Percentiles rank a stretch among this genome's conserved stretches.
Conservation (phyloP, 441 rosid genomes). For the Erysimum cheiri region DNA sequence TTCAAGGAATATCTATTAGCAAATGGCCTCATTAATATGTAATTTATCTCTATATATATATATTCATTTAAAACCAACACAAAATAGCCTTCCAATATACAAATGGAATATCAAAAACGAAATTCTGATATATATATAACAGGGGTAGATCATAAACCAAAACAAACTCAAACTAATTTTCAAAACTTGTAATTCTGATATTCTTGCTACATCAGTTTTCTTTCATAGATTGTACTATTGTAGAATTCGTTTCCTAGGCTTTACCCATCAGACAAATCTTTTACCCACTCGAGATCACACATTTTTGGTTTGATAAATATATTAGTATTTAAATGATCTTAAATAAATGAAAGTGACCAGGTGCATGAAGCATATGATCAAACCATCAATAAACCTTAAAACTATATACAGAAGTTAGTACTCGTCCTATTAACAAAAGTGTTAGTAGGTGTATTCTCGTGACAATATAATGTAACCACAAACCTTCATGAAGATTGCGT, state of each 20-base stretch:
- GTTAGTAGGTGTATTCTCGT: conserved; percentile 15
- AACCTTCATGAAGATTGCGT: conserved; percentile 72
- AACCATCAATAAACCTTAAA: neutral
- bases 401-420: neutral
- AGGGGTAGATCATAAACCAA: too few relatives aligned
- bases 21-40: neutral
- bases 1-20: neutral
- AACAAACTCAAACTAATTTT: too few relatives aligned
- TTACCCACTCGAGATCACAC: neutral
- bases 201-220: too few relatives aligned
- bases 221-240: too few relatives aligned
- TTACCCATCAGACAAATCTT: too few relatives aligned
- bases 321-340: neutral
- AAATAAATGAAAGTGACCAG: neutral
- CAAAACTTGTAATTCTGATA: too few relatives aligned
- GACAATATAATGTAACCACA: conserved; percentile 16
- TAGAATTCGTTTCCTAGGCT: too few relatives aligned
- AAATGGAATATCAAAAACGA: neutral
- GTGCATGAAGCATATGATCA: neutral
- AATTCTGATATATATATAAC: neutral
- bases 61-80: neutral
- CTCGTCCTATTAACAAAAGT: neutral
- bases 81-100: neutral
- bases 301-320: neutral
- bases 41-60: neutral